Base-by-base conservation (phyloP, 257 asterid genomes). In the Voacanga thouarsii region DNA sequence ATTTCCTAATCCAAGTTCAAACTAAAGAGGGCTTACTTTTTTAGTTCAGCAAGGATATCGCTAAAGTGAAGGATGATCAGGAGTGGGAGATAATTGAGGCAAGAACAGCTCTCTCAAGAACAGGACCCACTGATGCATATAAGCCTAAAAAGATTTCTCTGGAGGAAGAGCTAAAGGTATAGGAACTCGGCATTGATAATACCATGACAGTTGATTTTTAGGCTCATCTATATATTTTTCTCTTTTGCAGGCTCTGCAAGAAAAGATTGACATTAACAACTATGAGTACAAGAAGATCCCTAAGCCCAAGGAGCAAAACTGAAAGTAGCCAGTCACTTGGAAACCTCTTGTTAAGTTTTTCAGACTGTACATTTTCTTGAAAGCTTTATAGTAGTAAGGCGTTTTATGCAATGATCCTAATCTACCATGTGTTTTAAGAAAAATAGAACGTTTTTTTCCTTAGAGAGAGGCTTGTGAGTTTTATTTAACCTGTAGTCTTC, bases 71-170 rank as follows among this genome's bases (percentile, higher is more conserved):
- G 88, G 98, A 95, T 79, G 99, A 92, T 71, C 89, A 86, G 74
- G 97, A 92, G 79, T 95, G 99, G 98, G 98, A 95, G 83, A 95
- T 95, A 59, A 90, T 89, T 18, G 99, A 91, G 90, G 77, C 97
- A 51, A 87, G 84, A 80, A 89, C 91, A 89, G 93, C 95, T 63
- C 89, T 92, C 21, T 95, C 99, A 26, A 86, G 94, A 84, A 86
- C 92, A 19, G 98, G 97, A 72, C 99, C 95, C 24, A 83, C 90
- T 51, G 83, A 82, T 75, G 93, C 97, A 47, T 94, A 92, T 77
- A 90, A 92, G 61, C 99, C 97, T 64, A 92, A 89, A 85, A 90
- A 83, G 66, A 86, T 83, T 61, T 90, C 96, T 4, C 81, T 92
- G 72, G 99, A 92, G 77, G 98, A 95, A 85, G 99, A 95, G 81